These are phyloP conservation scores for Leccinum brunneo-olivaceum DNA, from an alignment of 1,284 basidiomycete species.

Conservation along the genomic window DNA sequence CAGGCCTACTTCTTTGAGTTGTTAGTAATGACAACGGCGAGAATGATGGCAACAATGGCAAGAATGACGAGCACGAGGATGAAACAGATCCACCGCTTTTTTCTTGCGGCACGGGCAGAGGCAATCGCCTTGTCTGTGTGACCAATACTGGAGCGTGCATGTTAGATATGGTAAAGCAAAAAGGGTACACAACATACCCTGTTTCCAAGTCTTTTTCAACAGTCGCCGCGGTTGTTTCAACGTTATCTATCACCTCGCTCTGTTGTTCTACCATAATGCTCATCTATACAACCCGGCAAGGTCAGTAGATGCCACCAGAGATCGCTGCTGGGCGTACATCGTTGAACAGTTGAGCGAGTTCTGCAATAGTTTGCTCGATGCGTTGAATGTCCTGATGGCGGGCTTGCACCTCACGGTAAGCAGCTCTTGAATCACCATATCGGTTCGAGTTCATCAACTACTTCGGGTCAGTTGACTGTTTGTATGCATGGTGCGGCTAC, in stretches of 20 bases:
- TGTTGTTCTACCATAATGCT: slow-evolving; percentile 90
- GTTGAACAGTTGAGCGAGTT: slow-evolving; percentile 93
- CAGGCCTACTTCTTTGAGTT: slow-evolving; percentile 21
- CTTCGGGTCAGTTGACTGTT: background rate
- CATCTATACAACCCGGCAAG: slow-evolving; percentile 46
- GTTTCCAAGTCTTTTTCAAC: slow-evolving; percentile 78
- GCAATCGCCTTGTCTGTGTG: slow-evolving; percentile 84
- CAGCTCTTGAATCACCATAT: slow-evolving; percentile 84
- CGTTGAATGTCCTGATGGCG: slow-evolving; percentile 93
- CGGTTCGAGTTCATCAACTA: slow-evolving; percentile 88
- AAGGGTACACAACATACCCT: slow-evolving; percentile 45
- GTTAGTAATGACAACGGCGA: slow-evolving; percentile 47
- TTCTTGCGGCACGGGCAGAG: slow-evolving; percentile 84
- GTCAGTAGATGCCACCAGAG: slow-evolving; percentile 5
- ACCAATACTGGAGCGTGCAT: slow-evolving; percentile 43
- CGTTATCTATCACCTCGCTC: slow-evolving; percentile 77
- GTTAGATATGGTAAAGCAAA: slow-evolving; percentile 10
- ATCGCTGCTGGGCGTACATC: slow-evolving; percentile 49
- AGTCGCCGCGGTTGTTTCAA: slow-evolving; percentile 67
- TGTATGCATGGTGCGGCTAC: slow-evolving; percentile 23
- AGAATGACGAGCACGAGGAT: slow-evolving; percentile 60
- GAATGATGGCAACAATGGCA: slow-evolving; percentile 55
- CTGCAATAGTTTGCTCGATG: slow-evolving; percentile 88
- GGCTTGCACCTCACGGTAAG: slow-evolving; percentile 93
- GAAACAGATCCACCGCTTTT: slow-evolving; percentile 94